Base-by-base conservation (phyloP, 1,284 basidiomycete genomes). In the Cerioporus squamosus region DNA sequence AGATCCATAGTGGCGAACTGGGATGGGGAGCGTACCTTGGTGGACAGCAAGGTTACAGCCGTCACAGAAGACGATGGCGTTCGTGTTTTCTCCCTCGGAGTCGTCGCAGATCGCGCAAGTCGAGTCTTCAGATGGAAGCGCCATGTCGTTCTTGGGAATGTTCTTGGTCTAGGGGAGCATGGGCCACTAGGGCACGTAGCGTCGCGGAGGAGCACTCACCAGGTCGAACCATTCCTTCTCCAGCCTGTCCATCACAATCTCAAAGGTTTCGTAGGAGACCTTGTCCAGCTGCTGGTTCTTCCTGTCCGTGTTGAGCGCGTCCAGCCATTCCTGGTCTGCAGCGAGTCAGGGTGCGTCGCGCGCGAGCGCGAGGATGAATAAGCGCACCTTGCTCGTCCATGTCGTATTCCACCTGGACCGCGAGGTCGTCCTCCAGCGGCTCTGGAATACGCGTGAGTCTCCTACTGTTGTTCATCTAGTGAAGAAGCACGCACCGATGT, bases 171-270 rank as follows among this genome's bases (percentile, higher is more conserved):
- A 57, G 8, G 36, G 33, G 20, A 26, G 22, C n/a, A 51, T 58
- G 55, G 57, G 26, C 43, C 39, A 29, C 17, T n/a, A 55, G 49
- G 3, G 3, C 39, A 47, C 44, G 46, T 44, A 22, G 50, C 9
- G 7, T 36, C n/a, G 6, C 20, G 46, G 18, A 3, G 10, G 18
- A 7, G 52, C 52, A 66, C 86, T 65, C 59, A 96, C 95, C 73
- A 99, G 76, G 68, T 96, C 92, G 70, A 98, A 99, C 94, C 95
- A 99, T 74, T 99, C 97, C 79, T 99, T 99, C 79, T 99, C 97
- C 61, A 99, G 77, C 59, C 94, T 87, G 76, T 99, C 97, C 87
- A 99, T 95, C 66, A 98, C 85, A 61, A 99, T 91, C 76, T 99
- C 97, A 60, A 99, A 98, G 1, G 87, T 77, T 72, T 99, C 97